These are phyloP conservation scores for Solanum rostratum DNA, from an alignment of 257 asterid genomes.

Conservation along the genomic window DNA sequence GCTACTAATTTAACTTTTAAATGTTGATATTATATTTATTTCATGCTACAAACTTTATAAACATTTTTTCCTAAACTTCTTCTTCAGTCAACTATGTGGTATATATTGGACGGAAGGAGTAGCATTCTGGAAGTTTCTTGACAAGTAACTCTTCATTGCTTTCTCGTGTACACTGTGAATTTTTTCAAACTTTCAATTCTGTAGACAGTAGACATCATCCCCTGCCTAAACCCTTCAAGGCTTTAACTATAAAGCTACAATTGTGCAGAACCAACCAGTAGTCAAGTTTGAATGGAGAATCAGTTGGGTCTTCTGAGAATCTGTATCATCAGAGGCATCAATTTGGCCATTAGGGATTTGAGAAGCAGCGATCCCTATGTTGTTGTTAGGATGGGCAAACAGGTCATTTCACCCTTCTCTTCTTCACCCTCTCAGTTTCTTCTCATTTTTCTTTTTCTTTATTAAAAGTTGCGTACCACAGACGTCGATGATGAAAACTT, in stretches of 20 bases:
- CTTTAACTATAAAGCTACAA: neutral
- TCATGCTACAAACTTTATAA: too few species aligned
- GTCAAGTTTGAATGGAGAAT: constrained; percentile 2
- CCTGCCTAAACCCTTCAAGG: neutral
- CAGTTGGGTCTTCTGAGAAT: constrained; percentile 12
- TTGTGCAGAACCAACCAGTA: neutral
- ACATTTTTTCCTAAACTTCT: too few species aligned
- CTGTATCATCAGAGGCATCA: constrained; percentile 8
- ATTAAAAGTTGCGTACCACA: neutral
- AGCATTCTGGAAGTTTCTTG: neutral
- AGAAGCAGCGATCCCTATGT: constrained; percentile 15
- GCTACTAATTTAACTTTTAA: too few species aligned
- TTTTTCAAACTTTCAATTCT: neutral
- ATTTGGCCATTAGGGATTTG: constrained; percentile 13
- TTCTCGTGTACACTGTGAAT: neutral
- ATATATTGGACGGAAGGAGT: neutral
- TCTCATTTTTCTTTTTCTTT: neutral
- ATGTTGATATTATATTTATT: too few species aligned
- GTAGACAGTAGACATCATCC: neutral
- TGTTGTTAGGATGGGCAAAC: constrained; percentile 44
- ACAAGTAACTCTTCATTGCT: neutral
- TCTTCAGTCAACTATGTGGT: too few species aligned
- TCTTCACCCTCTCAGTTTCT: neutral
- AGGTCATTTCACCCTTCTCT: constrained; percentile 22
- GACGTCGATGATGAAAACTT: neutral